phyloP scores from a whole-genome alignment of 306 rosid species.

The Quercus ilex region DNA sequence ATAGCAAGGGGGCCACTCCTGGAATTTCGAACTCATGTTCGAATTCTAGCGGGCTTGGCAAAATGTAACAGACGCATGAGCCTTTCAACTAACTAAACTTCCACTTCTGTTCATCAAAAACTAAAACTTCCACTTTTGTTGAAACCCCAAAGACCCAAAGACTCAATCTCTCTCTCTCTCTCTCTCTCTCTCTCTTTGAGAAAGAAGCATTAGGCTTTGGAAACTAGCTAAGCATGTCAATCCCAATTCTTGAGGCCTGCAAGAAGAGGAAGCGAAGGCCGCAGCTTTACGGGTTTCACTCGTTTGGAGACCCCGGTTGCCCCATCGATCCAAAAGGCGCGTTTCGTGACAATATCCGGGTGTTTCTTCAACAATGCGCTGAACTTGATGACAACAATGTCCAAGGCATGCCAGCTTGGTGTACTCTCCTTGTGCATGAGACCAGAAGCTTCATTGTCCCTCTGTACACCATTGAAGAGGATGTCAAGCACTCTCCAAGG shows the following conservation, averaged over 20 bases:
- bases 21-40: background rate
- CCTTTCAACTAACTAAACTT: background rate
- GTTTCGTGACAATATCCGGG: constrained; percentile 61
- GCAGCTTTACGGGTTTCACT: constrained; percentile 49
- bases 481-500: constrained; percentile 40
- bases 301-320: constrained; percentile 60
- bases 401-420: constrained; percentile 60
- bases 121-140: no score
- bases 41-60: background rate
- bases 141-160: no score
- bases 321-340: constrained; percentile 46
- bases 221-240: constrained; percentile 38
- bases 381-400: constrained; percentile 52
- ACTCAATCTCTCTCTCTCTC: background rate
- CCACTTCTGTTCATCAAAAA: background rate
- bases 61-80: background rate
- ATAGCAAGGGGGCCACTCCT: background rate
- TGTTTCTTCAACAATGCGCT: constrained; percentile 66
- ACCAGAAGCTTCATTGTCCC: constrained; percentile 51
- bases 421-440: constrained; percentile 70
- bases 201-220: constrained; percentile 4
- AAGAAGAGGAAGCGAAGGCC: constrained; percentile 70
- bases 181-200: background rate
- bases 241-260: constrained; percentile 49
- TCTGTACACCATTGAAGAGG: constrained; percentile 72